Conservation (phyloP, 116 monocot genomes). For the Posidonia oceanica region DNA sequence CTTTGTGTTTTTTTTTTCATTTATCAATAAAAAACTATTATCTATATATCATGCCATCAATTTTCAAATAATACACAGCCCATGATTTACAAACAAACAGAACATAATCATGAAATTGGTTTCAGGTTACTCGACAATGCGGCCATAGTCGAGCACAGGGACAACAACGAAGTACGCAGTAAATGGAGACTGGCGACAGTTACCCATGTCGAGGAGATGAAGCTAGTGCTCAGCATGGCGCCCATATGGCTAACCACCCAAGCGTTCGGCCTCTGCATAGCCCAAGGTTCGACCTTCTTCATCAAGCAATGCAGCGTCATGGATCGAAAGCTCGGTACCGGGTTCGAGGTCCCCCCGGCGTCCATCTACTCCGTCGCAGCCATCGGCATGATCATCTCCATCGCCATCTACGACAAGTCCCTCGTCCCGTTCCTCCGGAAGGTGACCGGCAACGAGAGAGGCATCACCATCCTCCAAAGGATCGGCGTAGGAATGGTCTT, state of each 20-base stretch:
- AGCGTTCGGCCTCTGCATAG: slow-evolving; percentile 47
- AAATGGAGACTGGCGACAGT: slow-evolving; percentile 53
- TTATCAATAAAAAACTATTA: too few relatives aligned
- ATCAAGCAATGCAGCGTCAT: slow-evolving; percentile 59
- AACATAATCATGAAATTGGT: background rate
- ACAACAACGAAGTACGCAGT: background rate
- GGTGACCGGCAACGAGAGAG: slow-evolving; percentile 44
- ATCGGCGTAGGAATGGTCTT: slow-evolving; percentile 65
- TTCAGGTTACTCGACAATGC: slow-evolving; percentile 58
- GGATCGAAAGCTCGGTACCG: slow-evolving; percentile 24
- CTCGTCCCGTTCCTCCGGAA: slow-evolving; percentile 44
- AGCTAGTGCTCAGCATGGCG: slow-evolving; percentile 39
- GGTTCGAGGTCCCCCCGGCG: slow-evolving; percentile 56
- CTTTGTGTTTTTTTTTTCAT: too few relatives aligned
- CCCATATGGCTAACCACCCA: slow-evolving; percentile 59
- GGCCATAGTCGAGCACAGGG: slow-evolving; percentile 33
- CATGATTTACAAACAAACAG: background rate
- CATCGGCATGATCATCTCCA: slow-evolving; percentile 45
- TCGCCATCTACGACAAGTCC: slow-evolving; percentile 49
- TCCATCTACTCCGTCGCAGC: slow-evolving; percentile 49
- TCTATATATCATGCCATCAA: background rate
- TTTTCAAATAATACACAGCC: background rate
- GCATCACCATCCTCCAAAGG: slow-evolving; percentile 48
- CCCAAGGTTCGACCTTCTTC: slow-evolving; percentile 71
- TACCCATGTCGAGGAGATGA: slow-evolving; percentile 67